Base-by-base conservation (phyloP, 331 rosid species). In the Quercus tomentella region DNA sequence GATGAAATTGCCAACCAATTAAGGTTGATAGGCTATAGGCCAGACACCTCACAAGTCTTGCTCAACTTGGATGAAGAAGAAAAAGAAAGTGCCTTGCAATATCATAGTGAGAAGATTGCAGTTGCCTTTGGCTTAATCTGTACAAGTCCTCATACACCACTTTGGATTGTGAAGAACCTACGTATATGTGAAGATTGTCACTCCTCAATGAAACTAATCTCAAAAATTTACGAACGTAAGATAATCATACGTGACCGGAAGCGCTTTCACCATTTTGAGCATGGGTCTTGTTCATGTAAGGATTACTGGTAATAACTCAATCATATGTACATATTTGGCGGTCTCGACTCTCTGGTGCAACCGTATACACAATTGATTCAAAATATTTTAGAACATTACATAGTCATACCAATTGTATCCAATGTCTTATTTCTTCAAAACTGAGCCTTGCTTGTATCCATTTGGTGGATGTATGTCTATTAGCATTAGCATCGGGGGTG, bases 111-210 rank as follows among this genome's bases (percentile, higher is more conserved):
- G 88, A 91, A 90, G 88, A 89, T 93, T 70, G 97, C 97, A 28
- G 87, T 87, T 82, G 92, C 95, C 77, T 91, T 90, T 79, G 97
- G 97, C 58, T 72, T 93, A 62, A 86, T 89, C 81, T 83, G 90
- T 33, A 89, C 96, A 45, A n/a, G 80, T 69, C 84, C 92, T 45
- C 83, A 74, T 68, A 84, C 88, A 49, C 84, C 92, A 1, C 85
- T 94, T 80, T 69, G 73, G 79, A 76, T 89, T 45, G 88, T 88
- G 1, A 92, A 92, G 82, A 92, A 92, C 76, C 81, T 92, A 60
- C 86, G 94, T 58, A 86, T 89, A 28, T 94, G 98, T n/a, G 94
- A 90, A 67, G 94, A 94, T 83, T 94, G 97, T 41, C 98, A 94
- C 78, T 82, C 93, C 20, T 90, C 96, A 20, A 79, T 92, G 75